These are phyloP conservation scores for Coemansia sp. DNA, from an alignment of 192 early-diverging fungal genomes.

Conservation along the genomic window DNA sequence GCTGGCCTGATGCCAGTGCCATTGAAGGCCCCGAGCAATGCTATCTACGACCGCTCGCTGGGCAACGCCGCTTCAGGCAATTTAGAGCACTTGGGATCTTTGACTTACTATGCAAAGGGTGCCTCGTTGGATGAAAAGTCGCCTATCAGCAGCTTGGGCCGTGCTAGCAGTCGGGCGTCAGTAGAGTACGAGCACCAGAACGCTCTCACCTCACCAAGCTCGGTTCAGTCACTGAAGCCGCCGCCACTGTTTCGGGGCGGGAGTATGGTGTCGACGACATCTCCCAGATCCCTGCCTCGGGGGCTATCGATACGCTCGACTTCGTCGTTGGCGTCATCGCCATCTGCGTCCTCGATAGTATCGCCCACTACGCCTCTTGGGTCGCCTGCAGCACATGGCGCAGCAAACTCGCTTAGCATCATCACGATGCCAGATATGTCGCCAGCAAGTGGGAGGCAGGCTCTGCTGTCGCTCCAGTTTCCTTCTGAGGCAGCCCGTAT, in stretches of 20 bases:
- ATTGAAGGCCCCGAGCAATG: neutral
- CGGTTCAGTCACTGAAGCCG: neutral
- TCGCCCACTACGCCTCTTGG: constrained; percentile 26
- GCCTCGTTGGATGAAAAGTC: neutral
- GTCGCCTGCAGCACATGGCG: constrained; percentile 18
- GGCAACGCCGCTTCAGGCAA: neutral
- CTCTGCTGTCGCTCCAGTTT: constrained; percentile 26
- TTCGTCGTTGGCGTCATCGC: constrained; percentile 32
- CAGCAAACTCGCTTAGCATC: constrained; percentile 18
- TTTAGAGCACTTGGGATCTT: neutral
- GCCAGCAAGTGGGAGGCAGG: neutral
- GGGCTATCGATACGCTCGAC: constrained; percentile 26
- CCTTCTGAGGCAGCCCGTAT: constrained; percentile 47
- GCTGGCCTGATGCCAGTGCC: neutral
- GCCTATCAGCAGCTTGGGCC: constrained; percentile 4
- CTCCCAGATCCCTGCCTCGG: constrained; percentile 37
- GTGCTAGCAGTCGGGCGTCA: constrained; percentile 4
- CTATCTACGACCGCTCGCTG: neutral
- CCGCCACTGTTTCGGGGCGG: constrained; percentile 10
- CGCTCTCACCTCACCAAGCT: neutral
- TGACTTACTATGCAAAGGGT: neutral
- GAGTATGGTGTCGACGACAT: constrained; percentile 14
- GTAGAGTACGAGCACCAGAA: neutral
- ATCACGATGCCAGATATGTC: constrained; percentile 9
- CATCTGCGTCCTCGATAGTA: constrained; percentile 20